Evolutionary conservation across 2,329 filamentous ascomycete genomes (phyloP).

Genomic region (Penicillium sp.): DNA sequence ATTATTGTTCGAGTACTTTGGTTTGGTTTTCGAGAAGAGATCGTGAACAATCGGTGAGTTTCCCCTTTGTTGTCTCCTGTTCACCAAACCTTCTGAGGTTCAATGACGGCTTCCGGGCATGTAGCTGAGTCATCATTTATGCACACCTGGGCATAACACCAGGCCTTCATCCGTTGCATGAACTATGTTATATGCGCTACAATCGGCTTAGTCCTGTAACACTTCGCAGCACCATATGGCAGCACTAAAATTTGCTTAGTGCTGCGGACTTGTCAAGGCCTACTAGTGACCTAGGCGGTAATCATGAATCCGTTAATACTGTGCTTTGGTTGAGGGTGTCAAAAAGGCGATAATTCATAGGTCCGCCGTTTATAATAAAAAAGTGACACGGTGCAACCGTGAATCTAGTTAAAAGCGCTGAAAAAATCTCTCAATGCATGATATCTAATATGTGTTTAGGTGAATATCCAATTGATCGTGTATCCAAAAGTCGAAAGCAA

Average conservation of each 20-base stretch:
- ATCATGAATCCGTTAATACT: too few relatives aligned
- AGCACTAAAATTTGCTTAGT: too few relatives aligned
- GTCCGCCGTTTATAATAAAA: too few relatives aligned
- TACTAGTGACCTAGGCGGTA: too few relatives aligned
- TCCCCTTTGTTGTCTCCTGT: conserved; percentile 5
- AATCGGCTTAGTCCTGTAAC: too few relatives aligned
- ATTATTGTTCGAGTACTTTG: neutral
- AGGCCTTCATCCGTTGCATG: neutral
- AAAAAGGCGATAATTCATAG: too few relatives aligned
- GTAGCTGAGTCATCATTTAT: conserved; percentile 2
- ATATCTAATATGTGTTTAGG: neutral
- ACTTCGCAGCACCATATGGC: too few relatives aligned
- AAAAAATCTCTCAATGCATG: neutral
- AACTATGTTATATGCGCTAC: too few relatives aligned
- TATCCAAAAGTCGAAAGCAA: neutral
- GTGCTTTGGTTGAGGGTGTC: too few relatives aligned
- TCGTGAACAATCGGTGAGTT: neutral
- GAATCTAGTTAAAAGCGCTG: neutral
- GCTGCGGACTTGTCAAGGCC: too few relatives aligned
- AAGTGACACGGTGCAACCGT: neutral
- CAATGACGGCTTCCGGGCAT: conserved; percentile 1
- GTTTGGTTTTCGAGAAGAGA: neutral
- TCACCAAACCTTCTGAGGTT: conserved; percentile 2
- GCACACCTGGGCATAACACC: neutral
- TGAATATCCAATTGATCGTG: neutral